Conservation (phyloP, 441 rosid genomes). For the Euphorbia schlechtendalii region DNA sequence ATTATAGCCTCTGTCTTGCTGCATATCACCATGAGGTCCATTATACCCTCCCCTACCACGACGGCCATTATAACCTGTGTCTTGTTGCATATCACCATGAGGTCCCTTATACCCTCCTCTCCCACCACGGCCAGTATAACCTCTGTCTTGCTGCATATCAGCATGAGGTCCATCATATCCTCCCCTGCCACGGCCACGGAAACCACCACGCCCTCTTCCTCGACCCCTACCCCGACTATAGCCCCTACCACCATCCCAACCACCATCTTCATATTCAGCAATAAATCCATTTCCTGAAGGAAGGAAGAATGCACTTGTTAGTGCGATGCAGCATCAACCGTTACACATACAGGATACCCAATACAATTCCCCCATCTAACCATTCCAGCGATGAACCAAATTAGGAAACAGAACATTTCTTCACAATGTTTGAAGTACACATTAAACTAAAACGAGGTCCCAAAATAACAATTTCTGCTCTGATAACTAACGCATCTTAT, state of each 20-base stretch:
- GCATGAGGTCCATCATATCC: slow-evolving; percentile 20
- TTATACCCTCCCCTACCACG: too few species aligned
- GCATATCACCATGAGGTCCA: too few species aligned
- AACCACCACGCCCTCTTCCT: slow-evolving; percentile 63
- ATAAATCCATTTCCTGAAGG: slow-evolving; percentile 51
- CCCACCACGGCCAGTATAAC: too few species aligned
- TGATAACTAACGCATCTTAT: too few species aligned
- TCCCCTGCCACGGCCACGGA: slow-evolving; percentile 75
- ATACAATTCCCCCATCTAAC: too few species aligned
- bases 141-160: too few species aligned
- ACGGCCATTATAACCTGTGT: too few species aligned
- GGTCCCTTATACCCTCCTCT: too few species aligned
- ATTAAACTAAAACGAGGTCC: neutral
- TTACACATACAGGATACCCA: too few species aligned
- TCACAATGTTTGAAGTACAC: neutral
- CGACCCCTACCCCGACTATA: slow-evolving; percentile 72
- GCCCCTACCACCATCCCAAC: slow-evolving; percentile 55
- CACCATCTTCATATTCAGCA: slow-evolving; percentile 70
- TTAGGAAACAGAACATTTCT: neutral
- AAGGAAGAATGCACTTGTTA: neutral
- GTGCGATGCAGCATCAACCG: neutral
- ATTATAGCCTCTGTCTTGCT: too few species aligned
- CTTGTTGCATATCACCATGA: too few species aligned
- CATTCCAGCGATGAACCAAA: neutral
- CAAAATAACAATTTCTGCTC: neutral